Base-by-base conservation (phyloP, 768 basidiomycete species). In the Russula lepida region DNA sequence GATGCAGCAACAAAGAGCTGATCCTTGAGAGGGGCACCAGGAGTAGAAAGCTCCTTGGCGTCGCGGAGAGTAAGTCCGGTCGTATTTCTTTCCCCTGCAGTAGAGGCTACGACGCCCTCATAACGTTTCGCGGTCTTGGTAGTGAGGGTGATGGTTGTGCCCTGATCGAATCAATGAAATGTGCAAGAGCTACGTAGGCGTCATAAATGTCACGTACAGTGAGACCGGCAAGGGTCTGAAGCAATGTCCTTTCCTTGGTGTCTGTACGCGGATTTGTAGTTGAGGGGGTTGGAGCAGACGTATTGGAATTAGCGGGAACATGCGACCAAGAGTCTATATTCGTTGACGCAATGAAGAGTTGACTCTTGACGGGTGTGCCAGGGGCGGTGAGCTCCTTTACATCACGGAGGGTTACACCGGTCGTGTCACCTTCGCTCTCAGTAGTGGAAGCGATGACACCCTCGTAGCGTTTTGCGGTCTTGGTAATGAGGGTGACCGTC, bases 401-500 rank as follows among this genome's bases (percentile, higher is more conserved):
- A 70, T 92, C 87, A 70, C 84, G 86, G 65, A 92, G 79, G 6
- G 84, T 84, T 50, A 91, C 82, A 44, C 90, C 90, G n/a, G 77
- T 74, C 35, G 81, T 84, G 70, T 89, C 86, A 39, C 85, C 84
- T 68, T 89, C 88, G 21, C 69, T 74, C 60, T 70, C 72, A 35
- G 86, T 84, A 13, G 60, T 58, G 28, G 82, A 83, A n/a, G 67
- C 74, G 59, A 92, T 75, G 62, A 82, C 81, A 60, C 89, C 89
- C 69, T 91, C 87, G 71, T 83, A 86, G 64, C 88, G 88, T 67
- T 82, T 78, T 32, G 78, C 75, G 19, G 84, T 80, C 79, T 88
- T 89, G 49, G 85, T 88, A 19, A 74, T 70, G 61, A 92, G 78
- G 28, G 87, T 86, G 68, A 92, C 76, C 30, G 85, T 86, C 11